phyloP scores from a whole-genome alignment of 768 basidiomycete species.

The Lactifluus pinguis region DNA sequence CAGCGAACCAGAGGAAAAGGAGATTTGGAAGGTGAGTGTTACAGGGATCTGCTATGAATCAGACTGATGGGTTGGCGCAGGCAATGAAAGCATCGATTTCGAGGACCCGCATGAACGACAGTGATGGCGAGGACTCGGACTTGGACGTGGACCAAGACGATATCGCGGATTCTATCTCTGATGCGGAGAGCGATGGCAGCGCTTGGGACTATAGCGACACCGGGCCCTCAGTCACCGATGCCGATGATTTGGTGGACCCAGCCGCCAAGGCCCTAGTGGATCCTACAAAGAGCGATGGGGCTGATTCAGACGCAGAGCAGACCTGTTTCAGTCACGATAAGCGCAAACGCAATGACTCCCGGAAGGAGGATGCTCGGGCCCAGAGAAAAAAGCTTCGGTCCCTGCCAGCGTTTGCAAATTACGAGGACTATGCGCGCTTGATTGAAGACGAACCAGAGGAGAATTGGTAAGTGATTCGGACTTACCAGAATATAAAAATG shows the following conservation, averaged over 20 bases:
- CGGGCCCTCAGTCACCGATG: slow-evolving; percentile 48
- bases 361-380: slow-evolving; percentile 31
- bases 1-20: slow-evolving; percentile 53
- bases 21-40: slow-evolving; percentile 77
- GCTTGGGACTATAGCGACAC: slow-evolving; percentile 22
- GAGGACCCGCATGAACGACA: too few relatives aligned
- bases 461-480: neutral
- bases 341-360: too few relatives aligned
- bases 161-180: neutral
- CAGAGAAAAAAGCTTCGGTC: slow-evolving; percentile 73
- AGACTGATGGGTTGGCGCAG: slow-evolving; percentile 31
- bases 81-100: slow-evolving; percentile 78
- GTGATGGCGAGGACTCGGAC: slow-evolving; percentile 19
- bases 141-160: too few relatives aligned
- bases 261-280: slow-evolving; percentile 46
- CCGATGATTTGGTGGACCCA: slow-evolving; percentile 55
- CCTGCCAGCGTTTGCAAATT: slow-evolving; percentile 76
- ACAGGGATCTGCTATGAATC: neutral
- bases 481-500: neutral
- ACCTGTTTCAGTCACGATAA: slow-evolving; percentile 35
- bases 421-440: slow-evolving; percentile 84
- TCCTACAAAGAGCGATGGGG: slow-evolving; percentile 53
- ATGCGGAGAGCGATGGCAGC: slow-evolving; percentile 22
- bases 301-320: slow-evolving; percentile 39
- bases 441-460: slow-evolving; percentile 75